These are phyloP conservation scores for Allantophomopsis lycopodina DNA, from an alignment of 2,329 filamentous ascomycete species.

Conservation along the genomic window DNA sequence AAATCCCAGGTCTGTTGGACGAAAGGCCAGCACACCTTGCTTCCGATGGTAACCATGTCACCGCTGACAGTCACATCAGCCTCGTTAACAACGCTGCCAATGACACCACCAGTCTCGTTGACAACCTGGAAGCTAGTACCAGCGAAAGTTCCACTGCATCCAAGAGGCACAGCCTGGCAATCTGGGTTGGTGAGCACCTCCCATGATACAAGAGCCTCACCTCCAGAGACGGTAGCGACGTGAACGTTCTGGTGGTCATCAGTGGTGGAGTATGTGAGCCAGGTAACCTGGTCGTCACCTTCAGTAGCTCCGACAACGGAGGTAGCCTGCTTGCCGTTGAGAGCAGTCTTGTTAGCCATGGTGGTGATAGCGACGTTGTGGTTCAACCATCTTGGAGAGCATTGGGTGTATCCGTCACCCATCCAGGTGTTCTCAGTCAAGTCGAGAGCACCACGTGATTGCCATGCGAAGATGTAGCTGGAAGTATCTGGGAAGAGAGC, in stretches of 20 bases:
- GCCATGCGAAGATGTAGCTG: constrained; percentile 48
- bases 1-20: constrained; percentile 39
- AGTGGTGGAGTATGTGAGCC: constrained; percentile 34
- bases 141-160: constrained; percentile 41
- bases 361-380: constrained; percentile 45
- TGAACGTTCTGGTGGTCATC: constrained; percentile 44
- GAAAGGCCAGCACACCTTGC: constrained; percentile 47
- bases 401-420: constrained; percentile 37
- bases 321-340: constrained; percentile 36
- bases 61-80: constrained; percentile 43
- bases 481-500: constrained; percentile 35
- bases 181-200: constrained; percentile 42
- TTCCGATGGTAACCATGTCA: constrained; percentile 45
- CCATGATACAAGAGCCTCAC: constrained; percentile 41
- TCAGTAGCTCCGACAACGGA: constrained; percentile 35
- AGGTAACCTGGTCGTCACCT: constrained; percentile 45
- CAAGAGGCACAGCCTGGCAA: constrained; percentile 43
- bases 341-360: constrained; percentile 42
- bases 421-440: constrained; percentile 42
- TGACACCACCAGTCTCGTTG: constrained; percentile 31
- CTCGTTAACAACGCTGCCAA: constrained; percentile 34
- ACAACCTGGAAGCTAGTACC: constrained; percentile 47
- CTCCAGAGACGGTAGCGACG: constrained; percentile 36
- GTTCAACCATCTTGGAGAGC: constrained; percentile 19
- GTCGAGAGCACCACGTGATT: constrained; percentile 42